These are phyloP conservation scores for Cladorrhinum sp. DNA, from an alignment of 2,329 filamentous ascomycete genomes.

Conservation along the genomic window DNA sequence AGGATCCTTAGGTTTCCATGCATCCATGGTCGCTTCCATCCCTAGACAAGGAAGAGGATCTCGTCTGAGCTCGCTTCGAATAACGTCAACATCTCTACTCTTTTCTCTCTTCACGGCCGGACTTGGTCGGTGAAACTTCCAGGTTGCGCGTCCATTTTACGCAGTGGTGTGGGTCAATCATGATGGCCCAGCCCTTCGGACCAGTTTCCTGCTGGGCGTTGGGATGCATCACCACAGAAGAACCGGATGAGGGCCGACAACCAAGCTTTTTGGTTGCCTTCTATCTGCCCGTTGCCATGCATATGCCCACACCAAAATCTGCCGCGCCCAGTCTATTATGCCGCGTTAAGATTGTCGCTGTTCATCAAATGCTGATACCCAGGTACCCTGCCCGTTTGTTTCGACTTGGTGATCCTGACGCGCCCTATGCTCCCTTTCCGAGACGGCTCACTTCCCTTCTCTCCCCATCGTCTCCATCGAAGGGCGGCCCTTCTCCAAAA, in stretches of 20 bases:
- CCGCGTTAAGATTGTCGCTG: constrained; percentile 24
- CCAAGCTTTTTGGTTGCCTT: constrained; percentile 7
- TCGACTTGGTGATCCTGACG: constrained; percentile 1
- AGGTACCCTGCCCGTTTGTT: constrained; percentile 15
- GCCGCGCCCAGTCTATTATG: constrained; percentile 21
- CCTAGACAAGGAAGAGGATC: neutral
- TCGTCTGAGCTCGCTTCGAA: neutral
- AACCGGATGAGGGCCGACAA: constrained; percentile 7
- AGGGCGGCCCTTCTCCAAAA: neutral
- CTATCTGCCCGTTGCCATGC: constrained; percentile 13
- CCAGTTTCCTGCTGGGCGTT: neutral
- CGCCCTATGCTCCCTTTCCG: neutral
- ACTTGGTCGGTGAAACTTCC: neutral
- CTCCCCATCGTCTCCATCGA: neutral
- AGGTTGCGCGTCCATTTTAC: neutral
- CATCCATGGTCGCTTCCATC: neutral
- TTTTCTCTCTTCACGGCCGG: neutral
- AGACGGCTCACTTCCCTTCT: neutral
- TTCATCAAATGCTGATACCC: constrained; percentile 16
- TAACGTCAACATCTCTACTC: neutral
- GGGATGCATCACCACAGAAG: neutral
- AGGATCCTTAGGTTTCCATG: neutral
- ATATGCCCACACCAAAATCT: constrained; percentile 16
- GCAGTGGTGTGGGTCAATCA: neutral
- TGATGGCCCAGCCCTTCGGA: neutral